A percentile compares a stretch with the other conserved stretches of the same genome.
Evolutionary conservation across 192 early-diverging fungal species (phyloP).

Genomic region (Phlyctochytrium planicorne): DNA sequence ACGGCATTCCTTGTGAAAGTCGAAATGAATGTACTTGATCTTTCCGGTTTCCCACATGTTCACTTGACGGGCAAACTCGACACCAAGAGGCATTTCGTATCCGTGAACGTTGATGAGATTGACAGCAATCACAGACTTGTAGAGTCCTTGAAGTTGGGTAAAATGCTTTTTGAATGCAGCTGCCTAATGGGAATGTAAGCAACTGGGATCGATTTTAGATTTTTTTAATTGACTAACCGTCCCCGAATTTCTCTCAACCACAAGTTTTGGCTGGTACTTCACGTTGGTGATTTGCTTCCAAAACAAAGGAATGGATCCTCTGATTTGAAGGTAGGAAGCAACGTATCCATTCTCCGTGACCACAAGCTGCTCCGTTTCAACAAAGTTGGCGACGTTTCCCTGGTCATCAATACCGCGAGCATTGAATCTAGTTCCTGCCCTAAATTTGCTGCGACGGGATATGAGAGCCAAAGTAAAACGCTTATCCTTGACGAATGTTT

Average conservation of each 20-base stretch:
- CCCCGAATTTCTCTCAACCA: slow-evolving; percentile 65
- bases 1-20: slow-evolving; percentile 95
- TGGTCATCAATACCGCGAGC: slow-evolving; percentile 87
- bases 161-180: slow-evolving; percentile 74
- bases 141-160: slow-evolving; percentile 62
- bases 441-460: slow-evolving; percentile 76
- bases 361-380: slow-evolving; percentile 95
- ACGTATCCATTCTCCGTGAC: slow-evolving; percentile 61
- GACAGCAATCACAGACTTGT: slow-evolving; percentile 82
- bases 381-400: slow-evolving; percentile 95
- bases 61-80: slow-evolving; percentile 73
- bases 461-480: slow-evolving; percentile 78
- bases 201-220: background rate
- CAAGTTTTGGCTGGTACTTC: slow-evolving; percentile 86
- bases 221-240: slow-evolving; percentile 51
- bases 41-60: slow-evolving; percentile 39
- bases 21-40: slow-evolving; percentile 82
- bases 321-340: slow-evolving; percentile 82
- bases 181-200: background rate
- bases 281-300: slow-evolving; percentile 94
- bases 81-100: slow-evolving; percentile 83
- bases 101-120: slow-evolving; percentile 95
- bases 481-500: slow-evolving; percentile 63
- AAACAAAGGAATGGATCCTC: slow-evolving; percentile 92
- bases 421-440: slow-evolving; percentile 83